phyloP scores from a whole-genome alignment of 148 eudicot species.

The Tetragonia tetragonoides region DNA sequence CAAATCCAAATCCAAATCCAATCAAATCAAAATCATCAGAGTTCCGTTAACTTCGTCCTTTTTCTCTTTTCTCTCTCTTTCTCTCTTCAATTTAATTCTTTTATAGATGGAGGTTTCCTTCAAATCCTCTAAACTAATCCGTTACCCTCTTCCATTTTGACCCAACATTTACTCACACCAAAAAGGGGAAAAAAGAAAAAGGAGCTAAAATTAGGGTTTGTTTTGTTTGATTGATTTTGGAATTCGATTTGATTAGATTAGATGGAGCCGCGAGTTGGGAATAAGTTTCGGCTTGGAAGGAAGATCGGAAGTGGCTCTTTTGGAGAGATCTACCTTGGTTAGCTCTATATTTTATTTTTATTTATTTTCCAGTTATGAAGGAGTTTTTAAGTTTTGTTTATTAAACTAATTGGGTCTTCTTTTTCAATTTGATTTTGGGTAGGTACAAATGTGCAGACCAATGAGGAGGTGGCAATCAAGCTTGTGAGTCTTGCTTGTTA shows the following conservation, averaged over 20 bases:
- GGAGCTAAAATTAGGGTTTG: slow-evolving; percentile 17
- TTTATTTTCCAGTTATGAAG: not conserved
- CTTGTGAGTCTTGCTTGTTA: slow-evolving; percentile 52
- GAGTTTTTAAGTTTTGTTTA: not conserved
- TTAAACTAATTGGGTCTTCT: not conserved
- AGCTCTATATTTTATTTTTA: slow-evolving; percentile 2
- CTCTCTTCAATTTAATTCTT: not conserved
- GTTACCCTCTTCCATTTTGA: slow-evolving; percentile 15
- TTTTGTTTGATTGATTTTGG: not conserved
- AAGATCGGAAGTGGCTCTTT: slow-evolving; percentile 82
- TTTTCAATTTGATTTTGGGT: slow-evolving; percentile 12
- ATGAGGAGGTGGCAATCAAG: slow-evolving; percentile 76
- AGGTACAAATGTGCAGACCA: slow-evolving; percentile 79
- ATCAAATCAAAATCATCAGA: no score
- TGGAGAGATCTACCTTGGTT: slow-evolving; percentile 85
- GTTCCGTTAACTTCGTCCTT: not conserved
- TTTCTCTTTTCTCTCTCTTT: not conserved
- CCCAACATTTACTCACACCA: not conserved
- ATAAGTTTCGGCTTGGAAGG: slow-evolving; percentile 68
- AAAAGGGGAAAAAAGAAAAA: not conserved
- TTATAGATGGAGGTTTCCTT: slow-evolving; percentile 23
- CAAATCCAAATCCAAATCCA: not conserved
- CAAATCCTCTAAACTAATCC: slow-evolving; percentile 14
- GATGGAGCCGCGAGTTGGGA: slow-evolving; percentile 77
- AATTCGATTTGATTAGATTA: slow-evolving; percentile 11